Evolutionary conservation across 148 eudicot genomes (phyloP).

Genomic region (Arbutus unedo): DNA sequence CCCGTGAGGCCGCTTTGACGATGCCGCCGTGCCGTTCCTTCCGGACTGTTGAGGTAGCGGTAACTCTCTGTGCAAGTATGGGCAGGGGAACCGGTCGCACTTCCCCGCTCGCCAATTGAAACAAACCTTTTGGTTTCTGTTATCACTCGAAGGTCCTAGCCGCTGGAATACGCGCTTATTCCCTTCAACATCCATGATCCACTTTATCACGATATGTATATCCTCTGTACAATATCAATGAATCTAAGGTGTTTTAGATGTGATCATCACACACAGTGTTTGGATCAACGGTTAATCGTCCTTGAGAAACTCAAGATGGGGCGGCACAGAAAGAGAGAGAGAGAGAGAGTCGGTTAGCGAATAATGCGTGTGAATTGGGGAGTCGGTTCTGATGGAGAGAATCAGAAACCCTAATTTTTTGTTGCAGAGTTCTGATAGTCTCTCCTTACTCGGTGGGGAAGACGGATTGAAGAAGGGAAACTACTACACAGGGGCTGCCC

Average conservation of each 20-base stretch:
- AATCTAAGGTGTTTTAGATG: background rate
- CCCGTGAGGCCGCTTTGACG: conserved; percentile 61
- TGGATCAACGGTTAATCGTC: background rate
- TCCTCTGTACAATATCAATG: background rate
- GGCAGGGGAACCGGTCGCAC: conserved; percentile 60
- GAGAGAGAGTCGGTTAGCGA: background rate
- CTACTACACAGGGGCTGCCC: background rate
- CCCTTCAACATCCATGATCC: conserved; percentile 70
- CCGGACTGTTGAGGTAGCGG: conserved; percentile 31
- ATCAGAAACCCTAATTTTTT: conserved; percentile 14
- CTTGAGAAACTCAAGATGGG: background rate
- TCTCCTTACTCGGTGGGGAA: background rate
- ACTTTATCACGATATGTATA: background rate
- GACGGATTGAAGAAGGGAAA: background rate
- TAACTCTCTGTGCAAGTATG: conserved; percentile 67
- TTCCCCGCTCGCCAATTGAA: conserved; percentile 73
- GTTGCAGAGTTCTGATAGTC: background rate
- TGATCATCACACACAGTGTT: conserved; percentile 10
- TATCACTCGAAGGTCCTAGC: conserved; percentile 37
- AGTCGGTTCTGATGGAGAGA: background rate
- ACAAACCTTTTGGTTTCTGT: conserved; percentile 59
- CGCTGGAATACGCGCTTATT: conserved; percentile 63
- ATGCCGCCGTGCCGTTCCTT: conserved; percentile 31
- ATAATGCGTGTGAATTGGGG: background rate
- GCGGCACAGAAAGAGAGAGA: background rate